A percentile compares a stretch with the other conserved stretches of the same genome.
These are phyloP conservation scores for Ophiostoma piceae DNA, from an alignment of 2,329 filamentous ascomycete genomes.

Conservation along the genomic window DNA sequence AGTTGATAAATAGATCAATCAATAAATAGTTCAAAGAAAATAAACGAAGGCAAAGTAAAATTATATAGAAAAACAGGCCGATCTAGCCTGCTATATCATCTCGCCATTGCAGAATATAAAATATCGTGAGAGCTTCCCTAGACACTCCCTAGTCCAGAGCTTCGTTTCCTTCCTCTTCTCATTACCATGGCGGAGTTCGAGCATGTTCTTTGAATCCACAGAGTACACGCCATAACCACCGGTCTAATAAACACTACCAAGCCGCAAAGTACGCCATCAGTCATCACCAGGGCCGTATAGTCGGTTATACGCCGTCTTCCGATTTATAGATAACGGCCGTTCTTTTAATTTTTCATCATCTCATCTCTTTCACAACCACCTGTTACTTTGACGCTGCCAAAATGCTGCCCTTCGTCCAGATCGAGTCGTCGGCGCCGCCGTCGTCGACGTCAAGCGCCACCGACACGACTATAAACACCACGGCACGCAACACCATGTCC, in stretches of 20 bases:
- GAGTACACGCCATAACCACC: neutral
- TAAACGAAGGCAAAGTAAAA: neutral
- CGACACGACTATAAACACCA: constrained; percentile 28
- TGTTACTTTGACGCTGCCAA: neutral
- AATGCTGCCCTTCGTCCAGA: constrained; percentile 24
- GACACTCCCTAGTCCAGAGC: neutral
- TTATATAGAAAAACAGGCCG: neutral
- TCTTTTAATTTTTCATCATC: neutral
- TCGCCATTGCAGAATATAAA: neutral
- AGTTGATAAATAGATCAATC: neutral
- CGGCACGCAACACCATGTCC: constrained; percentile 32
- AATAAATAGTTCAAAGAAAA: neutral
- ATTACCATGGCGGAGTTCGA: neutral
- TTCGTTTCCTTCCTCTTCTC: neutral
- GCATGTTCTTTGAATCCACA: neutral
- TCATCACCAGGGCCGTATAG: neutral
- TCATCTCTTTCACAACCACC: neutral
- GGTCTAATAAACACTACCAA: neutral
- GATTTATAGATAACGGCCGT: neutral
- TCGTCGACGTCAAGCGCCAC: neutral
- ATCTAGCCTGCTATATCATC: neutral
- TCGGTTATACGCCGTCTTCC: neutral
- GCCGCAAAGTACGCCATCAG: neutral
- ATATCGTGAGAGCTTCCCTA: neutral
- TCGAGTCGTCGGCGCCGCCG: constrained; percentile 29